Evolutionary conservation across 1,139 yeast species (phyloP), one percentile per base, ranked within the genome.

Genomic region (Taphrina betulina): DNA sequence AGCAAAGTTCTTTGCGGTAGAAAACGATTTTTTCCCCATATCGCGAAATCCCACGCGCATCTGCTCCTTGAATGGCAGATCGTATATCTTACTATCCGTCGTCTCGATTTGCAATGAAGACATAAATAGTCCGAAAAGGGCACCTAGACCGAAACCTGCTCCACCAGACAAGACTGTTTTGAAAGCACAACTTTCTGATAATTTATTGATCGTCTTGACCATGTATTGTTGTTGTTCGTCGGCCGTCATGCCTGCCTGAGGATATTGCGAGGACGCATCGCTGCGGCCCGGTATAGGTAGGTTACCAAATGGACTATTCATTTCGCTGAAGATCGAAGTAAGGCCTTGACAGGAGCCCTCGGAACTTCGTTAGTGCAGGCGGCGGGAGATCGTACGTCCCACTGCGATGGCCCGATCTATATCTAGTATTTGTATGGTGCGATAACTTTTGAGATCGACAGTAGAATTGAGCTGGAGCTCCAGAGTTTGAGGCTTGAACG

Each of bases 91-190:
- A 69, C 62, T 41, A 24, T 64, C 63, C 64, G 62, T 20, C 68
- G 69, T 2, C 81, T 76, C 19, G 77, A 78, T 28, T 69, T 63
- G 81, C 82, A 79, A 78, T 48, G 95, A 84, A 2, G 97, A 96
- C 97, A 92, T 92, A 73, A 92, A 90, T 54, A 92, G 74, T 61
- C 98, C 97, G 69, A 92, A 89, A 61, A 90, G 86, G 62, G 96
- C 98, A 72, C 98, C 98, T 45, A 92, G 79, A 36, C 84, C 92
- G 72, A 89, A 92, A 42, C 98, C 98, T 16, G 95, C 83, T 19
- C 83, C 96, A 60, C 96, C 97, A 16, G 96, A 86, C 76, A 90
- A 82, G 34, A 78, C 82, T 0, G 96, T 81, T 69, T 92, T 92
- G 20, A 97, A 97, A 0, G 97, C 96, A 72, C 98, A 92, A 17